A percentile compares a stretch with the other conserved stretches of the same genome.
Conservation (phyloP, 805 yeast species). For the Cyberlindnera xylosilytica region DNA sequence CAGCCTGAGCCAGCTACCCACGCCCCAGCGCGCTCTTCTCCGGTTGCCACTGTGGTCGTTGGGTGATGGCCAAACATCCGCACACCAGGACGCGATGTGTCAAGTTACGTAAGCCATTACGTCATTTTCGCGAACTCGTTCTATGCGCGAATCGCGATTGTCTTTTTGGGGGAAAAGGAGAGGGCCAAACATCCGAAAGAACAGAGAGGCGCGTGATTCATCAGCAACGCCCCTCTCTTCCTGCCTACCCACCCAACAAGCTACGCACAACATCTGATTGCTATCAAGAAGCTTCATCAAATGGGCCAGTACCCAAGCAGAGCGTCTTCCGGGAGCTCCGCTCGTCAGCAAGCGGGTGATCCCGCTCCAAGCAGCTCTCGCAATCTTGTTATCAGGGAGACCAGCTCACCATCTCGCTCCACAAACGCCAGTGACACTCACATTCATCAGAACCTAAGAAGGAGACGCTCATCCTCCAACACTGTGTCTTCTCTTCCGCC, state of each 20-base stretch:
- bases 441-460: slow-evolving; percentile 14
- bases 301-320: slow-evolving; percentile 5
- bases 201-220: background rate
- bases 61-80: too few species aligned
- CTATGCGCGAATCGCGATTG: too few species aligned
- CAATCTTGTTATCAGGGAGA: background rate
- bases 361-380: background rate
- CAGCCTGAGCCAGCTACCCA: too few species aligned
- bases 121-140: too few species aligned
- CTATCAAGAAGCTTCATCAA: background rate
- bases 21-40: too few species aligned
- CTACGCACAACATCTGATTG: background rate
- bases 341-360: background rate
- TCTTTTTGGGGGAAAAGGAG: too few species aligned
- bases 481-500: slow-evolving; percentile 16
- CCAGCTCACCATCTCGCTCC: background rate
- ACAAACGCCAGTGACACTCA: too few species aligned
- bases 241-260: background rate
- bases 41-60: too few species aligned
- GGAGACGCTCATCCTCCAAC: slow-evolving; percentile 25
- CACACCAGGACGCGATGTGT: too few species aligned
- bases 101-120: too few species aligned
- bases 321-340: background rate
- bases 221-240: background rate
- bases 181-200: too few species aligned